Percentiles rank a stretch among this genome's conserved stretches.
These are phyloP conservation scores for Serendipita vermifera DNA, from an alignment of 768 basidiomycete genomes.

Conservation along the genomic window DNA sequence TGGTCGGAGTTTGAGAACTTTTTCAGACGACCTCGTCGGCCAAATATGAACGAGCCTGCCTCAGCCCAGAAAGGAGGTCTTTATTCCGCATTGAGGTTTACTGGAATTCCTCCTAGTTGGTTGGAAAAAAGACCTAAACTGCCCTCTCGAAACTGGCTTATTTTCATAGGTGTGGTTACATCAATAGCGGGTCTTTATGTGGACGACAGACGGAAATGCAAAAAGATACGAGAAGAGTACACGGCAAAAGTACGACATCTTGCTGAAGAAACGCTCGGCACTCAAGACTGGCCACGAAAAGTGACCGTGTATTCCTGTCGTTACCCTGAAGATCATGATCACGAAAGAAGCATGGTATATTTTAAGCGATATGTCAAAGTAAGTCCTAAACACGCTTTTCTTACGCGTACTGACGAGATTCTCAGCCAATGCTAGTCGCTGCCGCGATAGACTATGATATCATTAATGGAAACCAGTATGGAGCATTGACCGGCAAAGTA, in stretches of 20 bases:
- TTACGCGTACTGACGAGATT: conserved; percentile 12
- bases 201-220: conserved; percentile 80
- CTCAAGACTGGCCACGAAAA: conserved; percentile 56
- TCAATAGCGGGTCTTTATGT: conserved; percentile 58
- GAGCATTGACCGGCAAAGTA: conserved; percentile 68
- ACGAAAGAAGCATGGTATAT: conserved; percentile 67
- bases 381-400: conserved; percentile 15
- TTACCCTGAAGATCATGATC: conserved; percentile 93
- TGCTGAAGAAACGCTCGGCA: conserved; percentile 52
- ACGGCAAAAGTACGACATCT: conserved; percentile 65
- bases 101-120: conserved; percentile 57
- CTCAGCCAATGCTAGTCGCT: conserved; percentile 82
- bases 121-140: conserved; percentile 72
- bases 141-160: conserved; percentile 88
- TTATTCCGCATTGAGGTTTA: conserved; percentile 22
- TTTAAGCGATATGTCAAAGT: conserved; percentile 99
- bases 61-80: conserved; percentile 31
- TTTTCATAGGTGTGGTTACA: conserved; percentile 71
- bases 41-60: conserved; percentile 73
- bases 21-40: too few species aligned
- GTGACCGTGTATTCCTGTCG: conserved; percentile 78
- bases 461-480: conserved; percentile 65
- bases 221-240: conserved; percentile 62
- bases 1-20: neutral
- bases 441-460: conserved; percentile 89